Base-by-base conservation (phyloP, 306 rosid genomes). In the Ammopiptanthus mongolicus region DNA sequence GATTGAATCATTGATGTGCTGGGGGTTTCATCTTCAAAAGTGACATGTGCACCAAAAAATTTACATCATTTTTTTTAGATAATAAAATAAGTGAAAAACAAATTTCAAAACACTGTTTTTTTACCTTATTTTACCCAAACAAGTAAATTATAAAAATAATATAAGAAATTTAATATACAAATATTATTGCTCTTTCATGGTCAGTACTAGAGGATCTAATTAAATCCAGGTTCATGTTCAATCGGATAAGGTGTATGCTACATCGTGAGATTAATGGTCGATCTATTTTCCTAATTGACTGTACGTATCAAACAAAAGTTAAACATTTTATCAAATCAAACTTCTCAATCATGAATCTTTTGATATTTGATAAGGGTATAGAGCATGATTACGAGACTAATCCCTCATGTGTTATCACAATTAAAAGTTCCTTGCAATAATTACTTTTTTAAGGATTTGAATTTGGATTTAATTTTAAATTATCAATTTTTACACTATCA, bases 151-250 rank as follows among this genome's bases (percentile, higher is more conserved):
- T 25, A 1, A 25, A 25, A 25, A 25, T 25, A 25, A 25, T 25
- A 1, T 25, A 25, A 25, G 28, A 25, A 25, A 1, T 25, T 25
- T 23, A 23, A 23, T 23, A 23, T 23, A 23, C 25, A 23, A 25
- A 25, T 25, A 25, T 25, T 25, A 1, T 25, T 25, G 28, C 3
- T 25, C 28, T 25, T 25, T 25, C 28, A 25, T 13, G 42, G 65
- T 57, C 42, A 47, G 17, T 5, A n/a, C n/a, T n/a, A 13, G 33
- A 47, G 57, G 67, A 72, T 53, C 39, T 57, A 53, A 52, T 19
- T 68, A 53, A 72, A 78, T 66, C 74, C 31, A 21, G 51, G 29
- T 58, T 78, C 69, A 78, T 34, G 61, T 69, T 78, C n/a, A n/a
- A n/a, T n/a, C n/a, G n/a, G n/a, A n/a, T n/a, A n/a, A n/a, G n/a